These are phyloP conservation scores for Amanita polypyramis DNA, from an alignment of 768 basidiomycete genomes.

Conservation along the genomic window DNA sequence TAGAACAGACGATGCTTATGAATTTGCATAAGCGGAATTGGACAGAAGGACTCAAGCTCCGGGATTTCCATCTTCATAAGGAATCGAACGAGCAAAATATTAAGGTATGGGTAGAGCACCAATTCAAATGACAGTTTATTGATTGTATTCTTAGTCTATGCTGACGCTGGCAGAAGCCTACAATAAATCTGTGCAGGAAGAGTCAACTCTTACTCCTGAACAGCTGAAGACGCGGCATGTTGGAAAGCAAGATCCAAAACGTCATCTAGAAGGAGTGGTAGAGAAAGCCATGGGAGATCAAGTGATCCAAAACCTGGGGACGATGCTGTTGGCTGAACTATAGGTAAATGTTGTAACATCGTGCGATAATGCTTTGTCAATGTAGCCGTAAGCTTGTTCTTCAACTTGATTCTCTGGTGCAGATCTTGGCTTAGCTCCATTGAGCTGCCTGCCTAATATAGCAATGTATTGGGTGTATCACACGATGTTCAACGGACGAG, in stretches of 20 bases:
- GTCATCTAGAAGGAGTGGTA: constrained; percentile 94
- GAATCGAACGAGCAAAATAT: constrained; percentile 87
- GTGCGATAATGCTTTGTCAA: constrained; percentile 13
- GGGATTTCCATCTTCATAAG: constrained; percentile 85
- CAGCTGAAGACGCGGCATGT: constrained; percentile 97
- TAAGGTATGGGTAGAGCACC: constrained; percentile 49
- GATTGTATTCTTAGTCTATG: constrained; percentile 59
- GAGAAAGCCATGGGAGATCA: constrained; percentile 98
- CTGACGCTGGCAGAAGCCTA: constrained; percentile 85
- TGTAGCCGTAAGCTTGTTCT: neutral
- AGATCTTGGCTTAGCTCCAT: neutral
- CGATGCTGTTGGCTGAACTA: constrained; percentile 89
- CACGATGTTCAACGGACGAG: neutral
- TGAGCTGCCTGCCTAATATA: neutral
- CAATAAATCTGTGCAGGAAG: constrained; percentile 97
- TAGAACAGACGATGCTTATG: constrained; percentile 98
- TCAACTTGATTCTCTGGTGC: neutral
- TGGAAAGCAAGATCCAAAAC: constrained; percentile 96
- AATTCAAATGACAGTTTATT: constrained; percentile 10
- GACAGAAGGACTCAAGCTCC: constrained; percentile 92
- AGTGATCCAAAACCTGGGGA: constrained; percentile 90
- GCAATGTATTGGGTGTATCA: neutral
- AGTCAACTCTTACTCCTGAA: constrained; percentile 86
- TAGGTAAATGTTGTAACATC: constrained; percentile 25
- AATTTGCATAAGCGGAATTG: constrained; percentile 98